Base-by-base conservation (phyloP, 306 rosid species). In the Elaeagnus macrophylla region DNA sequence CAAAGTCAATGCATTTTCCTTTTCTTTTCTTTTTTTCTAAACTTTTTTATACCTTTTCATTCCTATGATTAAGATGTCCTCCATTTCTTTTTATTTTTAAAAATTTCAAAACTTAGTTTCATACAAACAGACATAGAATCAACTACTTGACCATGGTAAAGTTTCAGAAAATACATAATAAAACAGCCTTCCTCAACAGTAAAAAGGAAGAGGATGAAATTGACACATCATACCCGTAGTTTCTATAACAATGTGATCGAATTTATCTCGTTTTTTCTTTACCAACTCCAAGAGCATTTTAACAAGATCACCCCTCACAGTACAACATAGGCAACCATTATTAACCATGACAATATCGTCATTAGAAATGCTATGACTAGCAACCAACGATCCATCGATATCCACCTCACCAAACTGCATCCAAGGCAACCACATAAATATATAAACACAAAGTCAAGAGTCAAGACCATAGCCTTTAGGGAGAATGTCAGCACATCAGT, bases 321-420 rank as follows among this genome's bases (percentile, higher is more conserved):
- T 89, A 63, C 97, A 89, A 69, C 95, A 89, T 4, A 89, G 81
- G 67, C 97, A 89, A 53, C 97, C 97, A 71, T 89, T 86, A 54
- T 83, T 86, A 56, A 89, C 90, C 97, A 86, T 74, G 69, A 89
- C 72, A 64, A 89, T 81, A 47, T 86, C 90, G 75, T 85, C 97
- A 57, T 57, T 76, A 36, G 65, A 77, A 0, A 83, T 79, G 41
- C 88, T 79, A 74, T 89, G 97, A 72, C 90, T 85, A 53, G 97
- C 95, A 71, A 89, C 90, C 84, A 89, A 61, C 13, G 95, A 85
- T 57, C 94, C 95, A 64, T 89, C 97, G 61, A 86, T 89, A 77
- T 89, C 95, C 60, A 89, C 95, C 85, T 83, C 97, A 51, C 95
- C 97, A 79, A 89, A 89, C 95, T 89, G 94, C 81, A 75, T 66